Base-by-base conservation (phyloP, 768 basidiomycete genomes). In the Naganishia onofrii region DNA sequence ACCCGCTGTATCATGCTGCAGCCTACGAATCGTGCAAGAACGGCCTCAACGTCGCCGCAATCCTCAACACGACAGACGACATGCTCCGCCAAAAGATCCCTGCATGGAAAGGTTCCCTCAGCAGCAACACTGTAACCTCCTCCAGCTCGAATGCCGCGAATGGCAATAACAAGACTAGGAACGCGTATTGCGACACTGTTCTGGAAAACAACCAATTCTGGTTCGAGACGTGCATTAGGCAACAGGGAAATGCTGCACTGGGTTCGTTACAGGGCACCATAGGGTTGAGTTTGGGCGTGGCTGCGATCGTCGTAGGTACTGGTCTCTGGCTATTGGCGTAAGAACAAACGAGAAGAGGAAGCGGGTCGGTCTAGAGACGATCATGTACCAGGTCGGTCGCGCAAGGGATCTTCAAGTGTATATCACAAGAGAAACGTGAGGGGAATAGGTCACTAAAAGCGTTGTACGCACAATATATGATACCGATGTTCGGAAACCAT, bases 391-490 rank as follows among this genome's bases (percentile, higher is more conserved):
- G 7, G 44, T 17, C 21, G 34, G 34, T 17, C 44, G 44, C 7
- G 15, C 8, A 28, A 42, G 23, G 58, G n/a, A 38, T 60, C n/a
- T n/a, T 23, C 21, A 13, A 10, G n/a, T n/a, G 38, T 3, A 29
- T 26, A 8, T 28, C 26, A 21, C 23, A 42, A 44, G n/a, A 15
- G 42, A 17, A 17, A 10, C 12, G 34, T 31, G 9, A 29, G 13
- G 53, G 53, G 3, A 23, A 31, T 7, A 6, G 57, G 26, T 23
- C n/a, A 44, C 9, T 21, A 23, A 28, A 10, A 34, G 60, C 60
- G 60, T 63, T 63, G 60, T 44, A 44, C 60, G 60, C 60, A 44
- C 42, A 12, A 51, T 51, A 51, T 51, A n/a, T n/a, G 48, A 51
- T 26, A n/a, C 23, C 48, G 21, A 42, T 51, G 13, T 51, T 4